Percentiles rank a stretch among this genome's conserved stretches.
phyloP scores from a whole-genome alignment of 2,329 filamentous ascomycete genomes.

The Orbilia quercus region DNA sequence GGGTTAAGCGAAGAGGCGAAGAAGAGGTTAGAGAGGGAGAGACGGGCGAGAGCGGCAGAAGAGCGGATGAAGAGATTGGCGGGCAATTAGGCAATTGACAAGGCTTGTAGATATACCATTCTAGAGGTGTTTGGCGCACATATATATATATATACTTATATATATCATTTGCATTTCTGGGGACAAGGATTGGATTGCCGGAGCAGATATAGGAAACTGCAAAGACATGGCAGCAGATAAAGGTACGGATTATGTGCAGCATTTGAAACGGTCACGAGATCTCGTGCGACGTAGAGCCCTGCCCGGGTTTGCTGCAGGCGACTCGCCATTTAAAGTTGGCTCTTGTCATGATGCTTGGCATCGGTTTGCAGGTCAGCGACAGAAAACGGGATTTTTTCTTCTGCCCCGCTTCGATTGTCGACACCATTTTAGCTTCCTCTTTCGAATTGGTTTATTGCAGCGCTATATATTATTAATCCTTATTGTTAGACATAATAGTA shows the following conservation, averaged over 20 bases:
- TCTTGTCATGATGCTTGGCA: conserved; percentile 50
- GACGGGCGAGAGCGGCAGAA: conserved; percentile 89
- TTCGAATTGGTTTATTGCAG: background rate
- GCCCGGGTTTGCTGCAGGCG: conserved; percentile 22
- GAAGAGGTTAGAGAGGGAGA: conserved; percentile 83
- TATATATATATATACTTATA: too few relatives aligned
- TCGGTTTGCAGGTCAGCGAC: conserved; percentile 25
- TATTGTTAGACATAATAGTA: background rate
- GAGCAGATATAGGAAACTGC: background rate
- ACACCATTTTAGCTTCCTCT: background rate
- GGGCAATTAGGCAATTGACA: conserved; percentile 58
- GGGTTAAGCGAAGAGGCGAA: conserved; percentile 90
- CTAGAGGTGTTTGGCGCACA: conserved; percentile 18
- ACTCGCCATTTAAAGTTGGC: conserved; percentile 15
- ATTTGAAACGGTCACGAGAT: conserved; percentile 33
- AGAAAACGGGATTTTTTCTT: conserved; percentile 39
- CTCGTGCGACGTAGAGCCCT: conserved; percentile 29
- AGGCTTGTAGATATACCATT: conserved; percentile 23
- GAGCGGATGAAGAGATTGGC: conserved; percentile 80
- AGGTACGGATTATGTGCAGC: background rate
- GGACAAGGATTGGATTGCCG: background rate
- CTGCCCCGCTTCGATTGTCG: conserved; percentile 31
- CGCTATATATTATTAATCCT: conserved; percentile 9
- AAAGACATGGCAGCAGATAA: background rate
- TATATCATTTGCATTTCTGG: conserved; percentile 3